phyloP scores from a whole-genome alignment of 2,329 filamentous ascomycete species.

The Arthrobotrys conoides region DNA sequence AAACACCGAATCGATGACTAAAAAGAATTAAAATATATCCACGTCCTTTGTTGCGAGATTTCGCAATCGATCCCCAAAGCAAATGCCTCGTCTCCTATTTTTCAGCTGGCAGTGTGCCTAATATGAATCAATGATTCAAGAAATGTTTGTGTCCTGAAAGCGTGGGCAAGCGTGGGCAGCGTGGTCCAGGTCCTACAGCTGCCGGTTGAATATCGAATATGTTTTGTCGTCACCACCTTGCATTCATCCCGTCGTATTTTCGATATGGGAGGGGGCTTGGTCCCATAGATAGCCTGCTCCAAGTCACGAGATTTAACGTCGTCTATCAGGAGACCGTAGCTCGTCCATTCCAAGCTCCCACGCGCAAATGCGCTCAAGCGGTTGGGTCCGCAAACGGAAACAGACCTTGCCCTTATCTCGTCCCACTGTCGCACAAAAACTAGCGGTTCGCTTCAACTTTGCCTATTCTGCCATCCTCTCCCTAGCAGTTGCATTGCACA shows the following conservation, averaged over 20 bases:
- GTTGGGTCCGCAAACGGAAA: conserved; percentile 23
- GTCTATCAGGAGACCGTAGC: conserved; percentile 32
- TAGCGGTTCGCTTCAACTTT: conserved; percentile 46
- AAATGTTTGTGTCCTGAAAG: conserved; percentile 11
- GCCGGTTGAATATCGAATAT: conserved; percentile 25
- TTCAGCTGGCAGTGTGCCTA: conserved; percentile 33
- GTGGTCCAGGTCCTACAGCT: background rate
- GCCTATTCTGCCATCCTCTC: conserved; percentile 40
- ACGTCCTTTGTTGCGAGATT: conserved; percentile 28
- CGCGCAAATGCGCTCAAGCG: conserved; percentile 26
- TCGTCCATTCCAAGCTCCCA: conserved; percentile 4
- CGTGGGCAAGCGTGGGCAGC: conserved; percentile 2
- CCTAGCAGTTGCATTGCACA: conserved; percentile 37
- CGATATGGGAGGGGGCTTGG: background rate
- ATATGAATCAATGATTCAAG: conserved; percentile 23
- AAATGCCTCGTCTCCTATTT: conserved; percentile 30
- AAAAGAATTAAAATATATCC: conserved; percentile 48
- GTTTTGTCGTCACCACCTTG: conserved; percentile 20
- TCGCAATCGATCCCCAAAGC: conserved; percentile 21
- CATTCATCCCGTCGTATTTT: background rate
- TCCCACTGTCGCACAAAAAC: conserved; percentile 48
- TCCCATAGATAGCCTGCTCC: background rate
- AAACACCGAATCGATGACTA: conserved; percentile 52
- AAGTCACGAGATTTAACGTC: conserved; percentile 42
- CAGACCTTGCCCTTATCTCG: conserved; percentile 50